Conservation (phyloP, 441 rosid genomes). For the Oxalis stricta region DNA sequence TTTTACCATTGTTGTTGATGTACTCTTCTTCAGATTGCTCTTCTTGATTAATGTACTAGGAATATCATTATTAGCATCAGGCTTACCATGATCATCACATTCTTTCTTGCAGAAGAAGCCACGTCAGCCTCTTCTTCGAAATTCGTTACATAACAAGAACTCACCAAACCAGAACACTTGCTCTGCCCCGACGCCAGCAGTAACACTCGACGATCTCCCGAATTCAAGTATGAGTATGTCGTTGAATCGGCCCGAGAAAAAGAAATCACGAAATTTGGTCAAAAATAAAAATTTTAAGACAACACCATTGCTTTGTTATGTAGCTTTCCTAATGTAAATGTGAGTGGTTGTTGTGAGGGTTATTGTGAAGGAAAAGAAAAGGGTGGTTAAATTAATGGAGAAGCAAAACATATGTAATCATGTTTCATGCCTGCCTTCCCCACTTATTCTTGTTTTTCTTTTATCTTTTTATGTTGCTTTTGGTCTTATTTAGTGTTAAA, state of each 20-base stretch:
- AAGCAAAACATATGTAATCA: constrained; percentile 13
- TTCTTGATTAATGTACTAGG: constrained; percentile 13
- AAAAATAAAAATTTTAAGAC: too few relatives aligned
- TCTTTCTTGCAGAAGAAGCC: constrained; percentile 21
- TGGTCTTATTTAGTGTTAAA: constrained; percentile 18
- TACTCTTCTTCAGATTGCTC: constrained; percentile 40
- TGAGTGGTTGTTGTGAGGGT: constrained; percentile 2
- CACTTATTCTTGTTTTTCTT: constrained; percentile 20
- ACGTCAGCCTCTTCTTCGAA: too few relatives aligned
- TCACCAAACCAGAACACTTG: constrained; percentile 53
- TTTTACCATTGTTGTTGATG: too few relatives aligned
- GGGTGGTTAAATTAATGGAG: constrained; percentile 10
- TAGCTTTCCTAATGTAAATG: neutral
- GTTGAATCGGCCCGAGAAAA: too few relatives aligned
- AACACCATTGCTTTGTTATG: too few relatives aligned
- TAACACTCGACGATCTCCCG: constrained; percentile 9
- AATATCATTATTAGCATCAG: neutral
- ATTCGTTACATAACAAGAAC: constrained; percentile 66
- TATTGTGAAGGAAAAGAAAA: constrained; percentile 4
- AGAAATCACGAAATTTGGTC: too few relatives aligned
- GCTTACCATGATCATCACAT: constrained; percentile 18
- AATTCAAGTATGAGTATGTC: too few relatives aligned
- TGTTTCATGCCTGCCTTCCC: constrained; percentile 15
- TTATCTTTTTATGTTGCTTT: constrained; percentile 17
- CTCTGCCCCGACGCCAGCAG: constrained; percentile 63